Percentiles rank a stretch among this genome's conserved stretches.
Evolutionary conservation across 345 rosid genomes (phyloP).

Genomic region (Eucalyptus melliodora): DNA sequence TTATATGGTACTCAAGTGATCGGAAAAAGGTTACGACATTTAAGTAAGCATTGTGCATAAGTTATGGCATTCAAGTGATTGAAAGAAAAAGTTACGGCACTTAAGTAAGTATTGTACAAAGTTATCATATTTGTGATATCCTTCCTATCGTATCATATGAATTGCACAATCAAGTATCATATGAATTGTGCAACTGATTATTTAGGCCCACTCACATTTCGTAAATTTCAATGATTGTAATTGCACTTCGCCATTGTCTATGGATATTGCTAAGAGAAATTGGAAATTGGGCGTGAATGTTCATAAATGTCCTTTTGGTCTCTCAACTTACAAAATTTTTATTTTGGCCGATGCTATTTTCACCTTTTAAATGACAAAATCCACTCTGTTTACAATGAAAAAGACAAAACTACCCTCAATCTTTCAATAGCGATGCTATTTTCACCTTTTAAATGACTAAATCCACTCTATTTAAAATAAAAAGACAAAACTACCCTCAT

Average conservation of each 20-base stretch:
- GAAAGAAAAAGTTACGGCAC: rapidly evolving
- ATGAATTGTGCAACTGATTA: not conserved
- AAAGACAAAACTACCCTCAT: not conserved
- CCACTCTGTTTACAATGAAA: no score
- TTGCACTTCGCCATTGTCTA: not conserved
- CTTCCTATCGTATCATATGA: not conserved
- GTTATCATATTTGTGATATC: no score
- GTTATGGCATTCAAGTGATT: no score
- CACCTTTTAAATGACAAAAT: no score
- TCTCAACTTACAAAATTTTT: rapidly evolving
- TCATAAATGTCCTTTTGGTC: not conserved
- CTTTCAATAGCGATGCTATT: not conserved
- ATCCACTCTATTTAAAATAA: no score
- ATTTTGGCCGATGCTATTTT: no score
- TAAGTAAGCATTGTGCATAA: no score
- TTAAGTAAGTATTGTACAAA: rapidly evolving
- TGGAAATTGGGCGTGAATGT: not conserved
- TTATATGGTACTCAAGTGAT: no score
- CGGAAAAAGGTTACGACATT: rapidly evolving
- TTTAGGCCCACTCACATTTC: not conserved
- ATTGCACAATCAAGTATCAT: not conserved
- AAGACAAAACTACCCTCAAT: not conserved
- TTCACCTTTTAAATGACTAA: no score
- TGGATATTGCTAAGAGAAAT: not conserved
- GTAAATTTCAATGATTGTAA: not conserved